Evolutionary conservation across 345 rosid genomes (phyloP), one percentile per base, ranked within the genome.

Genomic region (Salix suchowensis): DNA sequence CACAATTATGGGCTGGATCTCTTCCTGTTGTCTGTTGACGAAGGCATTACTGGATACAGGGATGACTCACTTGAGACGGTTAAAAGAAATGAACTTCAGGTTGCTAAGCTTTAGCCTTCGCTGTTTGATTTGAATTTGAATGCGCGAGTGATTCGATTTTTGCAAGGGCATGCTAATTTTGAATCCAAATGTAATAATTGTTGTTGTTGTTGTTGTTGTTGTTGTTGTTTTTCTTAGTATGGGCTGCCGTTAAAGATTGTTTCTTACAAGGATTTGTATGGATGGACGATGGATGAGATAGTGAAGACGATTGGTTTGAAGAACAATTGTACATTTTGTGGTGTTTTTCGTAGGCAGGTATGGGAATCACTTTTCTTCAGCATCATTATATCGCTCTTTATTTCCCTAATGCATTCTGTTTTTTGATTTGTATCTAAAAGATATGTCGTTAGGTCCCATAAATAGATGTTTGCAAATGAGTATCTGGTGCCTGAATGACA

Each of bases 241-340:
- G 97, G 91, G 7, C 81, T 95, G 79, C 98, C 98, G 7, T 87
- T 95, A 30, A 84, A 90, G 87, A 89, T 93, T 68, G 91, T 93
- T 78, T 93, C 98, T 16, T 95, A 95, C 89, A 93, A 93, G 89
- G 98, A 95, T 81, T 85, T 95, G 62, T 95, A 95, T 82, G 98
- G 98, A 80, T 93, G 98, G 98, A 95, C 98, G 2, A 95, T 93
- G 98, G 98, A 95, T 68, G 98, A 95, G 81, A 93, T 95, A 79
- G 98, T 95, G 58, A 91, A 91, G 86, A 88, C 91, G 91, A 95
- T 95, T 21, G 98, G 98, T 67, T 66, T 95, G 65, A 95, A 95
- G 89, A 95, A 95, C 77, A 95, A 93, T 71, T 95, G 98, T 87
- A 93, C 98, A 0, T 95, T 93, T 79, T 93, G 97, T 87, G 98